phyloP scores from a whole-genome alignment of 140 eudicot genomes.

The Senecio squalidus region DNA sequence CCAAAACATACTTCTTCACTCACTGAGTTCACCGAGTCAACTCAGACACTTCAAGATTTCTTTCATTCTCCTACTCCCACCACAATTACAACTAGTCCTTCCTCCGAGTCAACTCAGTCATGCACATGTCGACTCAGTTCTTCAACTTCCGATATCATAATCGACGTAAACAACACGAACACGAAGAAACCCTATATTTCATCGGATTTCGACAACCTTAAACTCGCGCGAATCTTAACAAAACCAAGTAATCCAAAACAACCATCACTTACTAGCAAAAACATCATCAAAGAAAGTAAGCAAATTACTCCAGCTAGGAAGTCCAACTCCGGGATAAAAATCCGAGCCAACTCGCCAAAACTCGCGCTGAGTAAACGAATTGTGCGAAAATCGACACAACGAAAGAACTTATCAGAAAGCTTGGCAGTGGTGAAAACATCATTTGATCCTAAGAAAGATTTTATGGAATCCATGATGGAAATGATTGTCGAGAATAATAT shows the following conservation, averaged over 20 bases:
- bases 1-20: slow-evolving; percentile 34
- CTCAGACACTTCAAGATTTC: slow-evolving; percentile 30
- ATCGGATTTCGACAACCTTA: slow-evolving; percentile 19
- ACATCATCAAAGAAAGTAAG: slow-evolving; percentile 20
- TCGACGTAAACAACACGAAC: slow-evolving; percentile 28
- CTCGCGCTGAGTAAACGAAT: slow-evolving; percentile 29
- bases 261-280: slow-evolving; percentile 15
- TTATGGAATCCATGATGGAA: slow-evolving; percentile 72
- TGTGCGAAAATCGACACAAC: slow-evolving; percentile 14
- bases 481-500: slow-evolving; percentile 71
- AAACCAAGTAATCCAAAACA: slow-evolving; percentile 24
- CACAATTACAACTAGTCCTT: slow-evolving; percentile 17
- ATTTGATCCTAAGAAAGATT: slow-evolving; percentile 59
- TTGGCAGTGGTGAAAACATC: slow-evolving; percentile 70
- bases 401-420: slow-evolving; percentile 35
- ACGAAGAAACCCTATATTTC: background rate
- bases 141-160: slow-evolving; percentile 42
- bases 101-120: slow-evolving; percentile 44
- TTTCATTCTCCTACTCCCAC: slow-evolving; percentile 31
- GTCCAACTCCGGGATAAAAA: slow-evolving; percentile 41
- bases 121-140: slow-evolving; percentile 44
- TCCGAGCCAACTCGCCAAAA: slow-evolving; percentile 47
- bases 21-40: slow-evolving; percentile 27
- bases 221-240: slow-evolving; percentile 52
- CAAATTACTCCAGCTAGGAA: slow-evolving; percentile 33